phyloP scores from a whole-genome alignment of 176 grass and related monocot species.

The Dendrocalamus sinicus region DNA sequence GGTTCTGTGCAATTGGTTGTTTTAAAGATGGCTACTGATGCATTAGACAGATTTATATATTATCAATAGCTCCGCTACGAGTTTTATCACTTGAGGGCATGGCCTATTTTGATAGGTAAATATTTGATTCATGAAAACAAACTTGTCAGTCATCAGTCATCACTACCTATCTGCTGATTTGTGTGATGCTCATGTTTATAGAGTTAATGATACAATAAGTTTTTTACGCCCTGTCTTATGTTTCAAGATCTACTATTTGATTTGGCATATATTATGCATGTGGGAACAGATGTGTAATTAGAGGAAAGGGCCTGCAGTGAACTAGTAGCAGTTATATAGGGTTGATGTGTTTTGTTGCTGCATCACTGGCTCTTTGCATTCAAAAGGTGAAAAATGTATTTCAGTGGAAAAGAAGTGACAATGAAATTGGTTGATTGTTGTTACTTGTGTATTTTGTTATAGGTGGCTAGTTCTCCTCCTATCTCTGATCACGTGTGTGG shows the following conservation, averaged over 20 bases:
- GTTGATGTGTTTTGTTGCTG: not conserved
- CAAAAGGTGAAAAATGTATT: not conserved
- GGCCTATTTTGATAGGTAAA: not conserved
- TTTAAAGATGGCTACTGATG: constrained; percentile 21
- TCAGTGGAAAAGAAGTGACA: not conserved
- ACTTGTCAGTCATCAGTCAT: not conserved
- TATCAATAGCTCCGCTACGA: not conserved
- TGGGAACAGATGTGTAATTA: not conserved
- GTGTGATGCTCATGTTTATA: not conserved
- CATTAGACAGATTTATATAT: not conserved
- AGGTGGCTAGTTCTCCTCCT: constrained; percentile 10
- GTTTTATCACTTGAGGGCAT: not conserved
- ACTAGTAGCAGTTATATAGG: not conserved
- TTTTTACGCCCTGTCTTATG: not conserved
- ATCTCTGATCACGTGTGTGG: not conserved
- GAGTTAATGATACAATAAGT: not conserved
- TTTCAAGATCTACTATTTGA: not conserved
- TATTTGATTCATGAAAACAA: constrained; percentile 12
- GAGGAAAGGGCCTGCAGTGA: not conserved
- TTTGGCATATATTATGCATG: constrained; percentile 28
- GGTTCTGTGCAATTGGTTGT: constrained; percentile 2
- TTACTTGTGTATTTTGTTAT: constrained; percentile 5
- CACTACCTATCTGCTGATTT: not conserved
- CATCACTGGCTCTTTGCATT: not conserved
- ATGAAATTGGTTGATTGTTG: not conserved